Evolutionary conservation across 2,329 filamentous ascomycete species (phyloP), one percentile per base, ranked within the genome.

Genomic region (Microdochium bolleyi): DNA sequence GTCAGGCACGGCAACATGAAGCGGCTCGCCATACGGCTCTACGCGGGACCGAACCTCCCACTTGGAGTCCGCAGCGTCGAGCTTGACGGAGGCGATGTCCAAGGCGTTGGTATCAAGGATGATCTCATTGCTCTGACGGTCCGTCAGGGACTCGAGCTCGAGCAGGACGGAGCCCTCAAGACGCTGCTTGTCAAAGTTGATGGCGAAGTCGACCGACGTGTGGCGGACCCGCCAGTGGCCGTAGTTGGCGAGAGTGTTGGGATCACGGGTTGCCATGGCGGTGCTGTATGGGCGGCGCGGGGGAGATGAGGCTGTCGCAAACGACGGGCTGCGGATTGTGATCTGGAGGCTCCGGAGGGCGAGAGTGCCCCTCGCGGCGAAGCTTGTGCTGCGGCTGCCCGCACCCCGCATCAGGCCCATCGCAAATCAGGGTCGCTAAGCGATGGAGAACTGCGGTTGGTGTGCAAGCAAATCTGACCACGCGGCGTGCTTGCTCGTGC

Each of bases 181-280:
- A 52, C 81, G 78, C 74, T 90, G 88, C 64, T 83, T 78, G 55
- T 87, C 81, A 67, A 97, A 99, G 63, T 95, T 84, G 61, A 97
- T 85, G 60, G 84, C 83, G 64, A 96, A 83, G 68, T 88, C 84
- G 54, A 89, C 88, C 21, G 82, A 85, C 21, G 90, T 94, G 73
- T 96, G 91, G 66, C 80, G 84, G 19, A 89, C 96, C 56, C 82
- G 77, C 84, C 90, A 96, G 53, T 87, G 84, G 69, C 89, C 84
- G 71, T 96, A 96, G 75, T 97, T 97, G 66, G 89, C 88, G 54
- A 94, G 73, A 24, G 94, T 96, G 69, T 91, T 95, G 51, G 91
- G 91, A 72, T 97, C 92, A 64, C 89, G 82, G 50, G 76, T 61
- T 27, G 67, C 61, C 62, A 71, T 71, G 53, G 56, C 66, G 54